Base-by-base conservation (phyloP, 352 stramenopile species). In the Elongisporangium prolatum region DNA sequence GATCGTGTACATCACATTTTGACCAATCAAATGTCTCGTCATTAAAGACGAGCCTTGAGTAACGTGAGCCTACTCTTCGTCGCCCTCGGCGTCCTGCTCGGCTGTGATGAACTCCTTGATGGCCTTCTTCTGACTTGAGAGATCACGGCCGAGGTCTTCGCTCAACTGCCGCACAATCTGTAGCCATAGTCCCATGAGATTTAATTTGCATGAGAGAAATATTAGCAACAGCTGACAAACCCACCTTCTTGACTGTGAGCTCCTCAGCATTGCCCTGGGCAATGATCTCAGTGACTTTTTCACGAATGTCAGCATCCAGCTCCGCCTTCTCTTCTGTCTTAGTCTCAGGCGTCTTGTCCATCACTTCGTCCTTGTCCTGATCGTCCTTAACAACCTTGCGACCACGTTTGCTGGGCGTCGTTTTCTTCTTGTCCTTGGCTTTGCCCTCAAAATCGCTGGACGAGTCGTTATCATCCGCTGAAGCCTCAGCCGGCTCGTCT, bases 161-260 rank as follows among this genome's bases (percentile, higher is more conserved):
- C 80, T 90, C 49, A 89, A 58, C 54, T 90, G 80, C 22, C 74
- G 74, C 63, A 92, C 76, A 48, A 92, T 89, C 82, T 91, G 56
- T 48, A 64, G 20, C 13, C 52, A 59, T n/a, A n/a, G n/a, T n/a
- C n/a, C n/a, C n/a, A n/a, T n/a, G n/a, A n/a, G n/a, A n/a, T n/a
- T n/a, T n/a, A n/a, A n/a, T n/a, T n/a, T n/a, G n/a, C n/a, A n/a
- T n/a, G n/a, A n/a, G n/a, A n/a, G n/a, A n/a, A n/a, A n/a, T n/a
- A n/a, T n/a, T n/a, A n/a, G n/a, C 18, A 24, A 21, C 28, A 11
- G 14, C 9, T 57, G 13, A 21, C 21, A n/a, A 17, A 10, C 59
- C 5, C 61, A 93, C 84, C 75, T 87, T 88, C 52, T 94, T 94
- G 24, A 92, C 69, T n/a, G 84, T 94, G 49, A 94, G 69, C 54